Evolutionary conservation across 2,329 filamentous ascomycete species (phyloP), one percentile per base, ranked within the genome.

Genomic region (Colletotrichum costaricense): DNA sequence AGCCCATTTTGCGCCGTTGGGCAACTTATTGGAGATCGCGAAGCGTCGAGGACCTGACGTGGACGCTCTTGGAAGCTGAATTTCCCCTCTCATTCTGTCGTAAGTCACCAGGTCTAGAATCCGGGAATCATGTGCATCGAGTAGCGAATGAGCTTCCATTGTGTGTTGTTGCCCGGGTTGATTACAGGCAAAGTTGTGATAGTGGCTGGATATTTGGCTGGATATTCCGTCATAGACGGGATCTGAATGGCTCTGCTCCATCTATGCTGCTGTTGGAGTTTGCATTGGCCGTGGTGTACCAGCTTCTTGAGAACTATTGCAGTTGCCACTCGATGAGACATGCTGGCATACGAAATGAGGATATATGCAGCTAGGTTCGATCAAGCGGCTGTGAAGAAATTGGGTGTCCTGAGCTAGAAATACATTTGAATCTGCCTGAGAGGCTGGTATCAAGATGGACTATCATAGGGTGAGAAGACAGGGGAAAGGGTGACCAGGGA

Each of bases 51-150:
- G 56, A 12, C 30, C 24, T 14, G 24, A 11, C 6, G 5, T 28
- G 2, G 35, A 30, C 28, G 11, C 38, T 9, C 4, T 16, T 35
- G 30, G 57, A 1, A 42, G 24, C 11, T 33, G 30, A 49, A 58
- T 19, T 8, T 22, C 19, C 24, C 58, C 65, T 54, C 56, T 42
- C 11, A 54, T 33, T 28, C 38, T 49, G 9, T 67, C 46, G 69
- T 70, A 54, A 42, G 69, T 35, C 46, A 63, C 42, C 56, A 52
- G 63, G 63, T 64, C 52, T 52, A 75, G 62, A 24, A 59, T n/a
- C 55, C 69, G 30, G 68, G 59, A 2, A 68, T 46, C 46, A 57
- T 33, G 9, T 16, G 8, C 38, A 33, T 46, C 52, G 42, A 52
- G 30, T 7, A 26, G 7, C 12, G 33, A 35, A 30, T 55, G 2